Percentiles rank a stretch among this genome's conserved stretches.
Conservation (phyloP, 495 filamentous ascomycete genomes). For the Haplographium delicatum region DNA sequence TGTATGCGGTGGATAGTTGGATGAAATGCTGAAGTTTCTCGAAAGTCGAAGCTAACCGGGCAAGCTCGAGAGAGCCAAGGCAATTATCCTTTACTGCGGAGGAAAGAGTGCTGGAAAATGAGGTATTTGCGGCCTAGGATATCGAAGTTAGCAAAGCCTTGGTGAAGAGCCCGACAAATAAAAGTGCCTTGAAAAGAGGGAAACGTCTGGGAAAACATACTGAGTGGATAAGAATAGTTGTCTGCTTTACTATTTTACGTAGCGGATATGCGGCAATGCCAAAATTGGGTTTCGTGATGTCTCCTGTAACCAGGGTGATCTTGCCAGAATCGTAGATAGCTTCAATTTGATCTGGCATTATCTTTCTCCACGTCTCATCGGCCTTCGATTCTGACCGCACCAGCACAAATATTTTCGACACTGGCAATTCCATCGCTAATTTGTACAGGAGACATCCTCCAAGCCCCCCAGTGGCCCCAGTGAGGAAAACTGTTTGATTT, state of each 20-base stretch:
- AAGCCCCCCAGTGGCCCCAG: slow-evolving; percentile 16
- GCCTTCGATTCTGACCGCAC: slow-evolving; percentile 1
- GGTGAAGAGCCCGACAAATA: too few relatives aligned
- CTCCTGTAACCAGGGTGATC: slow-evolving; percentile 11
- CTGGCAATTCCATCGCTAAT: slow-evolving; percentile 2
- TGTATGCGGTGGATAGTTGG: slow-evolving; percentile 14
- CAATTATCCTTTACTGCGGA: slow-evolving; percentile 14
- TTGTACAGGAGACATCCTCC: slow-evolving; percentile 20
- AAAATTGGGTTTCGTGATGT: slow-evolving; percentile 14
- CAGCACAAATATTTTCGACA: slow-evolving; percentile 7
- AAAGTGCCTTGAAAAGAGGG: too few relatives aligned
- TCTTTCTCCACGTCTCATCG: slow-evolving; percentile 4
- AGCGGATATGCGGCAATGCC: slow-evolving; percentile 7
- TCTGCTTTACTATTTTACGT: slow-evolving; percentile 1
- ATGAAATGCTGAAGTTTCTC: slow-evolving; percentile 10
- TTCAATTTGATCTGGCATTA: slow-evolving; percentile 3
- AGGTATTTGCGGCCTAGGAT: slow-evolving; percentile 16
- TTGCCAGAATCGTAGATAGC: slow-evolving; percentile 4
- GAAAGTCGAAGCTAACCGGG: slow-evolving; percentile 1
- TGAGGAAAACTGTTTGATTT: slow-evolving; percentile 20
- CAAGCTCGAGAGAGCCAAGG: slow-evolving; percentile 9
- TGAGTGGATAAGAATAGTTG: slow-evolving; percentile 12
- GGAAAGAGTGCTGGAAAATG: slow-evolving; percentile 3
- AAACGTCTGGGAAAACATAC: not conserved
- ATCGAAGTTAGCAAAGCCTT: not conserved